These are phyloP conservation scores for Exophiala mesophila DNA, from an alignment of 2,329 filamentous ascomycete species.

Conservation along the genomic window DNA sequence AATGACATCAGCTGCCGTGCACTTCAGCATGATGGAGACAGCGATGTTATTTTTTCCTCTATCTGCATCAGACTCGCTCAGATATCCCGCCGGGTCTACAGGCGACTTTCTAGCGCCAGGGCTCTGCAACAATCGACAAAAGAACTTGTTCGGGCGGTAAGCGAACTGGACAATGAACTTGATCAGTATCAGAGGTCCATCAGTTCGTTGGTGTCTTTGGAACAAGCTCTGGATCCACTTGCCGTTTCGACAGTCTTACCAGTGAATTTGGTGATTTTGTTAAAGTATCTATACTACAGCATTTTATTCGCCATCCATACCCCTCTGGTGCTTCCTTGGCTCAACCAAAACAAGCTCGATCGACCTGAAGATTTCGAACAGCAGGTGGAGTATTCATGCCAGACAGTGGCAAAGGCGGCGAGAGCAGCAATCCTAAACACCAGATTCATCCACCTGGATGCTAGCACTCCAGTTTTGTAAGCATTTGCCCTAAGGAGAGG, in stretches of 20 bases:
- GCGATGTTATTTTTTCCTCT: conserved; percentile 1
- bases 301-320: conserved; percentile 6
- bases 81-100: conserved; percentile 1
- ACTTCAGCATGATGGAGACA: neutral
- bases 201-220: neutral
- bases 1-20: conserved; percentile 8
- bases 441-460: conserved; percentile 3
- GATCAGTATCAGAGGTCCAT: neutral
- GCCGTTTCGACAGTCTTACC: neutral
- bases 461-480: conserved; percentile 5
- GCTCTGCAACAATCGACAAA: neutral
- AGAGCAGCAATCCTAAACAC: conserved; percentile 4
- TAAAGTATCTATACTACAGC: conserved; percentile 1
- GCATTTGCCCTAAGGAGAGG: neutral
- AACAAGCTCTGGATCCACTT: neutral
- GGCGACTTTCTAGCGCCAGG: neutral
- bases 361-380: neutral
- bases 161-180: conserved; percentile 4
- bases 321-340: conserved; percentile 3
- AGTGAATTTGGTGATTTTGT: neutral
- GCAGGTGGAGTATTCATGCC: conserved; percentile 3
- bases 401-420: conserved; percentile 4
- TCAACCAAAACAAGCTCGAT: neutral
- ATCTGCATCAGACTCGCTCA: conserved; percentile 2
- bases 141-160: conserved; percentile 5